Conservation (phyloP, 192 early-diverging fungal genomes). For the Lobulomyces angularis region DNA sequence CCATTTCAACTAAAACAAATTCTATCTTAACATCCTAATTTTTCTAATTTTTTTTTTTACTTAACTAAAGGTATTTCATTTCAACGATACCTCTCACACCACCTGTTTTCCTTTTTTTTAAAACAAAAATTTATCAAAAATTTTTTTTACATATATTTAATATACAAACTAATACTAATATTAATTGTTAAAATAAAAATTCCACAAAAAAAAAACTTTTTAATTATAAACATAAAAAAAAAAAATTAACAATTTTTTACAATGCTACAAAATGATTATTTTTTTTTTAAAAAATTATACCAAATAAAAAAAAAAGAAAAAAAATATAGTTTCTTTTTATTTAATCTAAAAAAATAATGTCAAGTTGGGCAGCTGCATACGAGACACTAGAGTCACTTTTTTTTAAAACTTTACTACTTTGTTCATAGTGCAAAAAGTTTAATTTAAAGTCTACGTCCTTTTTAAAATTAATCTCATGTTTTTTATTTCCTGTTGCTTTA, state of each 20-base stretch:
- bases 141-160: slow-evolving; percentile 37
- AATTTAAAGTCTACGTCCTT: slow-evolving; percentile 8
- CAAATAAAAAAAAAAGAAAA: no score
- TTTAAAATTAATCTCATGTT: slow-evolving; percentile 6
- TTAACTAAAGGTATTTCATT: slow-evolving; percentile 1
- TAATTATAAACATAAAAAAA: no score
- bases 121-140: slow-evolving; percentile 19
- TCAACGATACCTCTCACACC: background rate
- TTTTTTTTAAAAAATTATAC: background rate
- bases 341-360: background rate
- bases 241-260: slow-evolving; percentile 39
- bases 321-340: background rate
- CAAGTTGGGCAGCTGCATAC: slow-evolving; percentile 52
- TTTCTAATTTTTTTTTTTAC: slow-evolving; percentile 12
- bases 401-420: slow-evolving; percentile 52
- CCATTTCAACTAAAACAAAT: slow-evolving; percentile 44
- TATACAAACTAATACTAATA: background rate
- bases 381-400: slow-evolving; percentile 61
- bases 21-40: slow-evolving; percentile 33
- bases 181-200: background rate
- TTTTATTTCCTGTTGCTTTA: slow-evolving; percentile 15
- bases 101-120: background rate
- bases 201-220: background rate
- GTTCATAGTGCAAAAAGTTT: slow-evolving; percentile 78
- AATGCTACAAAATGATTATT: slow-evolving; percentile 5